phyloP scores from a whole-genome alignment of 208 protist genomes.

The Acanthamoeba culbertsoni region DNA sequence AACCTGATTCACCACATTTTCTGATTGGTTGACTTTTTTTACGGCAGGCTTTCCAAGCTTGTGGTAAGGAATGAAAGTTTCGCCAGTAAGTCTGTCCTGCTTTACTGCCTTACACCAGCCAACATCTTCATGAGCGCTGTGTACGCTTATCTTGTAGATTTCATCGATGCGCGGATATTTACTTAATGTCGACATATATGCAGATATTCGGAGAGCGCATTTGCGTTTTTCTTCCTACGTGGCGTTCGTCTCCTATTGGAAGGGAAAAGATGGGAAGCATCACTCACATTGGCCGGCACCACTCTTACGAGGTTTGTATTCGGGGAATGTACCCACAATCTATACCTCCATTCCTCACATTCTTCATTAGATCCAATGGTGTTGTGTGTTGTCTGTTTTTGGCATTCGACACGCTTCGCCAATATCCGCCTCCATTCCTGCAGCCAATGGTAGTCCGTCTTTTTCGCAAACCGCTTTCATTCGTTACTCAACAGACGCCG shows the following conservation, averaged over 20 bases:
- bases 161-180: not conserved
- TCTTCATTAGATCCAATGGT: not conserved
- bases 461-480: not conserved
- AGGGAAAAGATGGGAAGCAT: not conserved
- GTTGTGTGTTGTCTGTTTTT: not conserved
- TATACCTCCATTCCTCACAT: not conserved
- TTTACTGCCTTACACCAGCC: constrained; percentile 24
- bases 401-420: not conserved
- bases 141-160: not conserved
- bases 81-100: not conserved
- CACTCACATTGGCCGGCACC: not conserved
- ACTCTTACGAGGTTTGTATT: not conserved
- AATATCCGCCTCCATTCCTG: not conserved
- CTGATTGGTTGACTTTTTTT: not conserved
- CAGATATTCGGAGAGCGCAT: constrained; percentile 41
- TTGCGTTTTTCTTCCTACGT: constrained; percentile 2
- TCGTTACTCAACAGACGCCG: not conserved
- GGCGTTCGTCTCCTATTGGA: not conserved
- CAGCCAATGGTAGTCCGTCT: not conserved
- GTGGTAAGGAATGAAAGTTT: not conserved
- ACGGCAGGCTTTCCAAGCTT: not conserved
- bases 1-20: not conserved
- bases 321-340: not conserved
- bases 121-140: constrained; percentile 48
- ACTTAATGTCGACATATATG: not conserved